A percentile compares a stretch with the other conserved stretches of the same genome.
Conservation (phyloP, 2,329 filamentous ascomycete species). For the Pseudogymnoascus sp. region DNA sequence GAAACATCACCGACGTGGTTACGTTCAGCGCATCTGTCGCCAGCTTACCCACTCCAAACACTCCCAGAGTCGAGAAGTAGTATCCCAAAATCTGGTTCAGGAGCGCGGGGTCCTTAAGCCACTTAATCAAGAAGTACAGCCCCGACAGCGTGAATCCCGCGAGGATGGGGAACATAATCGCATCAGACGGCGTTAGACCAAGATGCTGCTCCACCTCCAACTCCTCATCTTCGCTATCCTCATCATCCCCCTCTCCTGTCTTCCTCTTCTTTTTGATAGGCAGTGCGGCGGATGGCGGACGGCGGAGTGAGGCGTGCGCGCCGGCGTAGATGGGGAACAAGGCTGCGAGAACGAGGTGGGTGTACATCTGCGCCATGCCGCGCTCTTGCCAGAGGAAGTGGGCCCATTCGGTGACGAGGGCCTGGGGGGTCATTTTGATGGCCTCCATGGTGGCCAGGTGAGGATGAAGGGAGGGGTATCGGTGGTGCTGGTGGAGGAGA, state of each 20-base stretch:
- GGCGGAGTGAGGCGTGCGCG: constrained; percentile 74
- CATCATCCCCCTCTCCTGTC: constrained; percentile 32
- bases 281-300: constrained; percentile 68
- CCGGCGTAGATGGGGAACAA: constrained; percentile 78
- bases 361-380: constrained; percentile 23
- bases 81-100: constrained; percentile 75
- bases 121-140: constrained; percentile 84
- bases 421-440: constrained; percentile 20
- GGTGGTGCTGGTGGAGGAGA: not conserved
- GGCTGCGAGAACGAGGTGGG: constrained; percentile 58
- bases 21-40: constrained; percentile 65
- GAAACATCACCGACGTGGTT: constrained; percentile 61
- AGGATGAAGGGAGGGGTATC: not conserved
- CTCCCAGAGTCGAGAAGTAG: constrained; percentile 74
- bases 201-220: constrained; percentile 51
- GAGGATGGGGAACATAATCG: constrained; percentile 73
- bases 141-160: constrained; percentile 64
- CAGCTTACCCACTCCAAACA: constrained; percentile 68
- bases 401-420: constrained; percentile 14
- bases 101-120: constrained; percentile 70
- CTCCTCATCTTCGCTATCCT: constrained; percentile 41
- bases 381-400: constrained; percentile 11
- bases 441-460: constrained; percentile 13
- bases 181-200: constrained; percentile 68
- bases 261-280: constrained; percentile 38